Percentiles rank a stretch among this genome's conserved stretches.
Conservation (phyloP, 345 rosid genomes). For the Syzygium oleosum region DNA sequence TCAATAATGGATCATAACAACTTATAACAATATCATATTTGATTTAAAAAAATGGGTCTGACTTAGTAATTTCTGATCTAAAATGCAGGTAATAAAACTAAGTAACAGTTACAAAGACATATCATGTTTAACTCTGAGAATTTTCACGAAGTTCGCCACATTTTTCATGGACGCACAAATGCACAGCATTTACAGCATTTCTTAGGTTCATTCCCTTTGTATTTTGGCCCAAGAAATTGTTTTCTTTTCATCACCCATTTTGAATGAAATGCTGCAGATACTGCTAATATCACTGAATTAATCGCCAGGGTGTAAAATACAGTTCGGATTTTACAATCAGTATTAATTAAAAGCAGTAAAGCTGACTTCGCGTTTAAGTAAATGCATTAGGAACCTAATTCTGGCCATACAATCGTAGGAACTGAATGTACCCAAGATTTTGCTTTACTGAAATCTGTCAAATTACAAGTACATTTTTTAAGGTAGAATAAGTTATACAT, state of each 20-base stretch:
- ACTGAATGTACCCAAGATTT: not conserved
- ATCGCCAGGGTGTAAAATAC: not conserved
- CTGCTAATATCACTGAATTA: not conserved
- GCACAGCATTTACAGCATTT: not conserved
- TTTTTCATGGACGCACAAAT: not conserved
- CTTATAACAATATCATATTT: not conserved
- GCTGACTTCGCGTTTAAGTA: not conserved
- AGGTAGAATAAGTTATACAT: not conserved
- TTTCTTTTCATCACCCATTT: not conserved
- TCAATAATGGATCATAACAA: not conserved
- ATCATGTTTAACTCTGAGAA: not conserved
- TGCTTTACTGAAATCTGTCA: not conserved
- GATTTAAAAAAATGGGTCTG: accelerated
- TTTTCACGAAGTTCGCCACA: not conserved
- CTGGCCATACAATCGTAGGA: not conserved
- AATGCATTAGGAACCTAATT: not conserved
- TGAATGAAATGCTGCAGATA: not conserved
- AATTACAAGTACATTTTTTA: not conserved
- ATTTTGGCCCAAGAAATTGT: not conserved
- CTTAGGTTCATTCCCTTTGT: not conserved
- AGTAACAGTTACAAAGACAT: not conserved
- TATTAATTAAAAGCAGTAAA: not conserved
- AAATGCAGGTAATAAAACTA: not conserved
- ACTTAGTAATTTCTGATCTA: not conserved
- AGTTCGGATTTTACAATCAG: not conserved